These are phyloP conservation scores for Dimocarpus longan DNA, from an alignment of 345 rosid genomes.

Conservation along the genomic window DNA sequence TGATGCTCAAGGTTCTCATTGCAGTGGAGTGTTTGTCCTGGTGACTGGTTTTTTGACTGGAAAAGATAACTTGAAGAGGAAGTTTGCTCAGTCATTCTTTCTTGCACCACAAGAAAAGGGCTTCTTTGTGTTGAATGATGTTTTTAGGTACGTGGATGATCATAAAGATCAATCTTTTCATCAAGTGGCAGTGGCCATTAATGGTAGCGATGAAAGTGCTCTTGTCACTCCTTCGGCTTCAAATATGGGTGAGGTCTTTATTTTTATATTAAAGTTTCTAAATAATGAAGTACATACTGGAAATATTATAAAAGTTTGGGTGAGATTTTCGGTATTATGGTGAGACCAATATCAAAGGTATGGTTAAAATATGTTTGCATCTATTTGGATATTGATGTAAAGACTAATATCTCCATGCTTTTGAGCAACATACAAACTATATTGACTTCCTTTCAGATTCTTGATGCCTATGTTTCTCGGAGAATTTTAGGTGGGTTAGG, in stretches of 20 bases:
- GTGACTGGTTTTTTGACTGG: constrained; percentile 84
- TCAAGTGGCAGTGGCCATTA: constrained; percentile 15
- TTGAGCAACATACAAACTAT: no score
- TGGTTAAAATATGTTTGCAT: no score
- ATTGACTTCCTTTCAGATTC: no score
- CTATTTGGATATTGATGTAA: no score
- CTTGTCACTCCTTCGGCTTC: constrained; percentile 29
- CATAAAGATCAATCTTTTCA: constrained; percentile 6
- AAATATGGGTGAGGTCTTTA: constrained; percentile 35
- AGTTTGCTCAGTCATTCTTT: constrained; percentile 82
- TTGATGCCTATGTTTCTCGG: no score
- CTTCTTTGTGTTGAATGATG: constrained; percentile 93
- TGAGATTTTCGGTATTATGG: no score
- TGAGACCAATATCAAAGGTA: no score
- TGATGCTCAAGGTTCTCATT: constrained; percentile 76
- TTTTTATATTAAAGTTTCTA: not conserved
- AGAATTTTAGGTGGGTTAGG: no score
- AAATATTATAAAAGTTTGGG: no score
- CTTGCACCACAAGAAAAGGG: constrained; percentile 95
- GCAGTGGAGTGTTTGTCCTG: constrained; percentile 69
- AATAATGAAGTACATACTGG: not conserved
- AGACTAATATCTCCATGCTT: no score
- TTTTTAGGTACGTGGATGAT: constrained; percentile 72
- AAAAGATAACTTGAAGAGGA: constrained; percentile 51
- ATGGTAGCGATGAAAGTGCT: constrained; percentile 28